phyloP scores from a whole-genome alignment of 306 rosid genomes.

The Dryas octopetala region DNA sequence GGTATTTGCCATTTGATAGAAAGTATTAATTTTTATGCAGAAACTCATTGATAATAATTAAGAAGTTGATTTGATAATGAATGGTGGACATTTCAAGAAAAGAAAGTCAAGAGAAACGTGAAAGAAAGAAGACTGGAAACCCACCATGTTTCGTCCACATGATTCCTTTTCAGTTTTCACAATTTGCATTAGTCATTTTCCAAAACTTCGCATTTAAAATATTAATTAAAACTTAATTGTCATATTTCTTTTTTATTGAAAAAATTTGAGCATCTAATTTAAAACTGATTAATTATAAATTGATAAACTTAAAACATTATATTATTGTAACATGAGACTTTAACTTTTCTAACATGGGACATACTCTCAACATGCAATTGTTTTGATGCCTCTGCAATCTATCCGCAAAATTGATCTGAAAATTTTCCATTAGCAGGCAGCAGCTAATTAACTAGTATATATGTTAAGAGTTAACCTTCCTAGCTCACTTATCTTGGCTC shows the following conservation, averaged over 20 bases:
- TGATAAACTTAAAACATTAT: neutral
- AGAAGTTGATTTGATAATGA: neutral
- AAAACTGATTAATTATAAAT: too few species aligned
- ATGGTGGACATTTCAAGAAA: neutral
- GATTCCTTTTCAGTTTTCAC: neutral
- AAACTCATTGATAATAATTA: neutral
- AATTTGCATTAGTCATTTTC: neutral
- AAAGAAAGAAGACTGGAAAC: constrained; percentile 13
- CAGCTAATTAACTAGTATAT: neutral
- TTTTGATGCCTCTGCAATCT: constrained; percentile 3
- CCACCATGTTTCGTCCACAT: neutral
- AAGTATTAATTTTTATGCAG: too few species aligned
- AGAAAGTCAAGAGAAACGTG: constrained; percentile 18
- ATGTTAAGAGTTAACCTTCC: too few species aligned
- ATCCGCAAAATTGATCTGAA: neutral
- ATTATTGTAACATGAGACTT: neutral
- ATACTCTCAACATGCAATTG: neutral
- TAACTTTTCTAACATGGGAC: neutral
- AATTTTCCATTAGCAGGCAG: neutral
- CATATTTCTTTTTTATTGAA: too few species aligned
- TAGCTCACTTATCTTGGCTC: constrained; percentile 1
- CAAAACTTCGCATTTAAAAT: neutral
- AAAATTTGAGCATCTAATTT: too few species aligned
- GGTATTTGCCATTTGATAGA: too few species aligned
- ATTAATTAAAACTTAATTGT: neutral